Conservation (phyloP, 2,329 filamentous ascomycete species). For the Ophiognomonia clavigignenti-juglandacearum region DNA sequence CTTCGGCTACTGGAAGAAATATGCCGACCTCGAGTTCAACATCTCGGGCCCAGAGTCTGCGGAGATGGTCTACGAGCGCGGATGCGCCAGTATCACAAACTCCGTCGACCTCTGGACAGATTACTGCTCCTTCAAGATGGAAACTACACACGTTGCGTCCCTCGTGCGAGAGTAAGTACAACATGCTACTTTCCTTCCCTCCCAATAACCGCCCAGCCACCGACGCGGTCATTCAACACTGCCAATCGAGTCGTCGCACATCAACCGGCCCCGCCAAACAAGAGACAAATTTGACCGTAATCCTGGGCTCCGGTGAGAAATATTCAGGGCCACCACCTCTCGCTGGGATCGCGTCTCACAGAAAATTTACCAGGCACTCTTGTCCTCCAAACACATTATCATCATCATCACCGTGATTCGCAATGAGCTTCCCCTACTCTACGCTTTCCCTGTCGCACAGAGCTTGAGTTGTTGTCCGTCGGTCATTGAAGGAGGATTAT, state of each 20-base stretch:
- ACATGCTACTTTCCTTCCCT: constrained; percentile 57
- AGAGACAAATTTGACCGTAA: constrained; percentile 21
- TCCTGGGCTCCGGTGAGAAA: constrained; percentile 60
- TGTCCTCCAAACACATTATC: constrained; percentile 32
- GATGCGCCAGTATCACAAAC: constrained; percentile 85
- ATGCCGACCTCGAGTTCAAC: constrained; percentile 94
- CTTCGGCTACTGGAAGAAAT: constrained; percentile 99
- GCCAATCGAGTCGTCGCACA: constrained; percentile 33
- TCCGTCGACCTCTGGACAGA: constrained; percentile 97
- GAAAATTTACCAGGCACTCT: constrained; percentile 57
- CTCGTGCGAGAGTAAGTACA: constrained; percentile 99
- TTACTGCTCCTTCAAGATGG: constrained; percentile 96
- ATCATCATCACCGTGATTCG: constrained; percentile 27
- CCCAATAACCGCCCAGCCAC: constrained; percentile 47
- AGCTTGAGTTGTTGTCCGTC: constrained; percentile 35
- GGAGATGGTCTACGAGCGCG: constrained; percentile 96
- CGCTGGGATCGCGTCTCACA: constrained; percentile 62
- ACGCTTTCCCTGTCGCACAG: constrained; percentile 38
- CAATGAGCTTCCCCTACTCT: constrained; percentile 30
- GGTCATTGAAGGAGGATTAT: constrained; percentile 41
- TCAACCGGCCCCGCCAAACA: constrained; percentile 31
- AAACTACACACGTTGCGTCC: constrained; percentile 90
- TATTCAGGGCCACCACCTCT: constrained; percentile 51
- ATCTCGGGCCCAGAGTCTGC: constrained; percentile 95
- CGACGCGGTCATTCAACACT: constrained; percentile 12